Conservation (phyloP, 2,329 filamentous ascomycete genomes). For the Pseudopithomyces chartarum region DNA sequence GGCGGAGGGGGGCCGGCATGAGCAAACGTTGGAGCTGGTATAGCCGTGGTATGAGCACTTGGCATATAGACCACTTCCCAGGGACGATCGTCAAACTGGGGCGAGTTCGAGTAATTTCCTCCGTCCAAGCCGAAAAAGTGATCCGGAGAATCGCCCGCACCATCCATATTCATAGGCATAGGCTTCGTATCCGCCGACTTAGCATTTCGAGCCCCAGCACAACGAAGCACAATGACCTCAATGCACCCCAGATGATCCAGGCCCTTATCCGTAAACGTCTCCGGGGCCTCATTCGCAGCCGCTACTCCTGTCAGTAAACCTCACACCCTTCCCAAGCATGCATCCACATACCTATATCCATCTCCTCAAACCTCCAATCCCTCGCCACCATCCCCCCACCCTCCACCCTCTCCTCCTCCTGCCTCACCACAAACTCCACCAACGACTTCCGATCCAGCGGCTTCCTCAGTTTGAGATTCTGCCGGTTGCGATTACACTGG, state of each 20-base stretch:
- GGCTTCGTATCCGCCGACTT: conserved; percentile 14
- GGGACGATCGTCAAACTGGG: conserved; percentile 22
- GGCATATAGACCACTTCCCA: not conserved
- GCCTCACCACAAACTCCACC: conserved; percentile 56
- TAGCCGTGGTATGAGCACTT: not conserved
- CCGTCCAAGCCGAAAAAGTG: conserved; percentile 21
- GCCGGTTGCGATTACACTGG: conserved; percentile 61
- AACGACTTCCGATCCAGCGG: conserved; percentile 40
- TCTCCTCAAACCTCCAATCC: conserved; percentile 59
- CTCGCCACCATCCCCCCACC: conserved; percentile 56
- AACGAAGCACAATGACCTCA: conserved; percentile 54
- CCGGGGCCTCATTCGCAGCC: conserved; percentile 43
- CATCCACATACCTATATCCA: conserved; percentile 52
- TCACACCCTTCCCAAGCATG: not conserved
- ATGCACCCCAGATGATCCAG: conserved; percentile 52
- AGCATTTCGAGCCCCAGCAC: conserved; percentile 33
- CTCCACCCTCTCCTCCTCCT: conserved; percentile 57
- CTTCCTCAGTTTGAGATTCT: conserved; percentile 44
- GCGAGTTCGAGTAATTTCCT: conserved; percentile 4
- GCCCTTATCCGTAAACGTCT: conserved; percentile 35
- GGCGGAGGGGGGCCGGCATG: not conserved
- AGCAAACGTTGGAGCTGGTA: not conserved
- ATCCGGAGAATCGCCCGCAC: conserved; percentile 24
- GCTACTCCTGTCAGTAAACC: conserved; percentile 33
- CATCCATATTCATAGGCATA: conserved; percentile 34